These are phyloP conservation scores for Quercus robur DNA, from an alignment of 306 rosid species.

Conservation along the genomic window DNA sequence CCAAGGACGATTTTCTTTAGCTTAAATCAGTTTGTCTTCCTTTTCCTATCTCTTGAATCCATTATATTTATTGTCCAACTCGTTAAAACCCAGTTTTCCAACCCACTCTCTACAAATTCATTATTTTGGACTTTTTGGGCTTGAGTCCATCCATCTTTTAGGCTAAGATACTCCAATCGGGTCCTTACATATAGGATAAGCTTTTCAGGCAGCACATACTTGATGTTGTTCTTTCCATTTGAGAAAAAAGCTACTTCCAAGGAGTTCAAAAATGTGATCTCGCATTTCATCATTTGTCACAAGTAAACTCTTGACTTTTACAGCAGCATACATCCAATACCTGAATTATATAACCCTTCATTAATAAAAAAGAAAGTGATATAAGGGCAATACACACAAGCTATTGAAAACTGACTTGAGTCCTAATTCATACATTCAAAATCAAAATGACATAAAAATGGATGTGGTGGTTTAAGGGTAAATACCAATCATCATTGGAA, in stretches of 20 bases:
- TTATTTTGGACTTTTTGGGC: too few species aligned
- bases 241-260: conserved; percentile 71
- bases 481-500: conserved; percentile 94
- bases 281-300: conserved; percentile 95
- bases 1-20: too few species aligned
- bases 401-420: neutral
- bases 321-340: conserved; percentile 92
- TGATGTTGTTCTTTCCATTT: conserved; percentile 97
- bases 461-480: conserved; percentile 4
- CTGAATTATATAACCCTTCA: conserved; percentile 33
- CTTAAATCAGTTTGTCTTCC: too few species aligned
- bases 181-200: neutral
- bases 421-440: neutral
- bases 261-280: conserved; percentile 90
- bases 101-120: too few species aligned
- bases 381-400: neutral
- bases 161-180: too few species aligned
- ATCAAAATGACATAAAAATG: neutral
- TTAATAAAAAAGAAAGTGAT: neutral
- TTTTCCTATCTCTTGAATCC: too few species aligned
- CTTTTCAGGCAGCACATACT: conserved; percentile 38
- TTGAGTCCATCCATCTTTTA: too few species aligned
- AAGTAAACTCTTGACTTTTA: conserved; percentile 77
- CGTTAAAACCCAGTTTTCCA: too few species aligned
- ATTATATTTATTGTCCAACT: too few species aligned